These are phyloP conservation scores for Mychonastes homosphaera DNA, from an alignment of 139 green algal species.

Conservation along the genomic window DNA sequence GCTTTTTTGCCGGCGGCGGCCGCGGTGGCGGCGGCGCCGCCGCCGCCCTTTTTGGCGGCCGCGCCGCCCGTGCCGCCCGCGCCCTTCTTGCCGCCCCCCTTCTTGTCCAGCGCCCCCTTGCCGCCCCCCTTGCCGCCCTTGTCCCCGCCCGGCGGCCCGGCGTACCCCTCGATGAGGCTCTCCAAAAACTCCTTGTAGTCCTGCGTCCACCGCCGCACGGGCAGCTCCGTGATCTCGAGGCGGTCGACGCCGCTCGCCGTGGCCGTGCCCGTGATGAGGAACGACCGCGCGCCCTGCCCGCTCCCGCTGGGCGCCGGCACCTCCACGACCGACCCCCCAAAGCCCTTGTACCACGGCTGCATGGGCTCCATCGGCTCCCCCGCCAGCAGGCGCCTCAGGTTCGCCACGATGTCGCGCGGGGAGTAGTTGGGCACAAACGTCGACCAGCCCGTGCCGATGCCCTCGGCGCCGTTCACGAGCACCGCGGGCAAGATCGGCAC, in stretches of 20 bases:
- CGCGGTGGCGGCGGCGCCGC: no score
- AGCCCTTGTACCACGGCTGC: slow-evolving; percentile 80
- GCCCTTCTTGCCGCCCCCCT: no score
- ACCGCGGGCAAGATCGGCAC: slow-evolving; percentile 79
- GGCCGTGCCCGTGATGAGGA: neutral
- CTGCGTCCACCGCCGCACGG: slow-evolving; percentile 92
- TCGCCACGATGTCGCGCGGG: slow-evolving; percentile 80
- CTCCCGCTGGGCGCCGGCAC: slow-evolving; percentile 40
- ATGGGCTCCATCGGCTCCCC: slow-evolving; percentile 66
- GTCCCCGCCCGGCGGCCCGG: no score
- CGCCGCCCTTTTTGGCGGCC: no score
- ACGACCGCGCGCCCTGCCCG: slow-evolving; percentile 25
- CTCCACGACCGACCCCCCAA: slow-evolving; percentile 61
- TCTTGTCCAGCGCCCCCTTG: no score
- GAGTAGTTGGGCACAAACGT: slow-evolving; percentile 97
- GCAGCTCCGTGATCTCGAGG: slow-evolving; percentile 92
- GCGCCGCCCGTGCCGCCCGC: no score
- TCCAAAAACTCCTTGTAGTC: slow-evolving; percentile 99
- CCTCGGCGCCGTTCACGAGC: slow-evolving; percentile 94
- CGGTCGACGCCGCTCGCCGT: slow-evolving; percentile 35
- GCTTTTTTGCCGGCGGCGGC: no score
- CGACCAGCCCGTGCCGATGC: slow-evolving; percentile 97
- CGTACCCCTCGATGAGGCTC: slow-evolving; percentile 70
- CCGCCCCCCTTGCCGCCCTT: neutral
- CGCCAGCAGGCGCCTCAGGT: slow-evolving; percentile 74